Evolutionary conservation across 2,329 filamentous ascomycete genomes (phyloP), one percentile per base, ranked within the genome.

Genomic region (Plectosphaerella cucumerina): DNA sequence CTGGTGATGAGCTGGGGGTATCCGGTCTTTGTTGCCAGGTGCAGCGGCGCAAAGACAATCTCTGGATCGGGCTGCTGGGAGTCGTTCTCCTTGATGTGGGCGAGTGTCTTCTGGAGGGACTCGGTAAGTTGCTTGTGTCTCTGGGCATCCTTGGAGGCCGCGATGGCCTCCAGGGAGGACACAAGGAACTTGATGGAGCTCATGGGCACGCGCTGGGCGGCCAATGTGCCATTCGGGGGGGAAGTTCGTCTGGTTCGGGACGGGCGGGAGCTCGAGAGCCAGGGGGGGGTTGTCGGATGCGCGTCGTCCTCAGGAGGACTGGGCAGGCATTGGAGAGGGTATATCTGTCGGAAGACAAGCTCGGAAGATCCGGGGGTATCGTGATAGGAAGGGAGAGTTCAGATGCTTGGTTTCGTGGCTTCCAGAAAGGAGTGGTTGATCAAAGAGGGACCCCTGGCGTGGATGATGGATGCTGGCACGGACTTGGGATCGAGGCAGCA

Each of bases 141-240:
- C 67, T 88, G 82, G 48, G 92, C 91, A 74, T 99, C 93, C 72
- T 93, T 96, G 44, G 92, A 96, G 50, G 86, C 82, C 53, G 89
- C 89, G 64, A 99, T 97, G 66, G 86, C 86, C 76, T 97, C 94
- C 65, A 99, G 75, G 37, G 94, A 93, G 64, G 89, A 92, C 64
- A 95, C 86, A 62, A 99, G 90, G 68, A 99, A 99, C 62, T 97
- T 92, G 63, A 96, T 86, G 59, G 94, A 97, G 79, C 87, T 96
- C 76, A 96, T 87, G 60, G 84, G 87, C 65, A 84, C 80, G 62
- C 74, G 65, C 62, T 61, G 57, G 60, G 60, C 59, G 55, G 58
- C 56, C 67, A 61, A 69, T 68, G 60, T 67, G 72, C 68, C 76
- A 78, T 78, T 68, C 74, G 75, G 47, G 23, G 33, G 37, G 37